phyloP scores from a whole-genome alignment of 768 basidiomycete species.

The Russula compacta region DNA sequence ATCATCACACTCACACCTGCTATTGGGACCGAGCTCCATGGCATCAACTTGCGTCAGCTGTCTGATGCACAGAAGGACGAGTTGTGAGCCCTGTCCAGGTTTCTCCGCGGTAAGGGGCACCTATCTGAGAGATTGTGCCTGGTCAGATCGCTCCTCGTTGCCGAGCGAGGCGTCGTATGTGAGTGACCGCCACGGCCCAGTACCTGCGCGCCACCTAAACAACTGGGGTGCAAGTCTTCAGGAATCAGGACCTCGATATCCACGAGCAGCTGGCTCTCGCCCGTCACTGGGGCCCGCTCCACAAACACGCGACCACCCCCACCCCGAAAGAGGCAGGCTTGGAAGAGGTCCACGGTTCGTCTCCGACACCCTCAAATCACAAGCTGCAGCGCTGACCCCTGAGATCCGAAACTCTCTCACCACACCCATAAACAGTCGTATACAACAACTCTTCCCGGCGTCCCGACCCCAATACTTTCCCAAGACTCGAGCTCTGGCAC shows the following conservation, averaged over 20 bases:
- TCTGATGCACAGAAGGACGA: conserved; percentile 67
- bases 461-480: conserved; percentile 55
- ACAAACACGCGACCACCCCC: conserved; percentile 77
- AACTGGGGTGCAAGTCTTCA: conserved; percentile 45
- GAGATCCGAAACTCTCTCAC: not conserved
- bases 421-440: conserved; percentile 39
- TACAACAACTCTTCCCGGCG: conserved; percentile 59
- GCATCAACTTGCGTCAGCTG: conserved; percentile 65
- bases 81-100: conserved; percentile 37
- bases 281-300: conserved; percentile 63
- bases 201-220: not conserved
- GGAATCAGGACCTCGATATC: conserved; percentile 62
- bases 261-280: conserved; percentile 65
- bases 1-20: conserved; percentile 59
- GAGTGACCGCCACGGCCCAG: conserved; percentile 22
- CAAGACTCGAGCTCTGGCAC: conserved; percentile 74
- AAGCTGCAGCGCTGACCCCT: conserved; percentile 1
- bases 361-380: not conserved
- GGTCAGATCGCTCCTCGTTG: conserved; percentile 57
- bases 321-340: conserved; percentile 61
- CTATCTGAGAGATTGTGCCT: not conserved
- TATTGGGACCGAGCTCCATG: conserved; percentile 68
- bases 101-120: not conserved
- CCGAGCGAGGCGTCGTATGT: conserved; percentile 73
- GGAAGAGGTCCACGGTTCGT: conserved; percentile 64